These are phyloP conservation scores for Colletotrichum sojae DNA, from an alignment of 2,329 filamentous ascomycete genomes.

Conservation along the genomic window DNA sequence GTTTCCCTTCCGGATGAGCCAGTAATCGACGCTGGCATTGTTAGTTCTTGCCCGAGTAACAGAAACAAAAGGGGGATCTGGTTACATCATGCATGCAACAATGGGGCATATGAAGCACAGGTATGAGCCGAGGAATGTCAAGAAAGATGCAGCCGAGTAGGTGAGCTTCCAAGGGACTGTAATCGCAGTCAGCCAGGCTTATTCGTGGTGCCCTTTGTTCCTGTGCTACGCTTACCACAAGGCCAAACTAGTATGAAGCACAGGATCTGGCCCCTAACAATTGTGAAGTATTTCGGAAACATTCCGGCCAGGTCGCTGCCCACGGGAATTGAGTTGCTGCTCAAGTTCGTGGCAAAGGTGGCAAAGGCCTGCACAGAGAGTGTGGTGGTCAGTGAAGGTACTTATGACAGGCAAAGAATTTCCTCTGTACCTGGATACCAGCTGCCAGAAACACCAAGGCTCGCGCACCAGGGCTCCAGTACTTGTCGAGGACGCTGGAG, in stretches of 20 bases:
- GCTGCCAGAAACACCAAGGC: conserved; percentile 14
- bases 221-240: neutral
- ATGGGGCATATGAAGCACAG: conserved; percentile 12
- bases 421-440: neutral
- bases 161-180: conserved; percentile 13
- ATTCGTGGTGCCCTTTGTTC: rapidly evolving
- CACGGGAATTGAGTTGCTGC: conserved; percentile 24
- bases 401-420: too few relatives aligned
- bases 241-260: conserved; percentile 19
- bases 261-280: conserved; percentile 20
- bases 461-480: conserved; percentile 21
- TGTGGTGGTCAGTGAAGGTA: neutral
- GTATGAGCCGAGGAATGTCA: conserved; percentile 16
- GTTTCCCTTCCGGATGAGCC: conserved; percentile 3
- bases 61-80: neutral
- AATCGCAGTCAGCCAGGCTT: too few relatives aligned
- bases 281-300: conserved; percentile 15
- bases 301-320: conserved; percentile 10
- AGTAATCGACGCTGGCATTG: neutral
- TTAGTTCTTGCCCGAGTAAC: neutral
- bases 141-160: conserved; percentile 8
- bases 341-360: conserved; percentile 22
- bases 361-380: conserved; percentile 5
- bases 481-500: conserved; percentile 14
- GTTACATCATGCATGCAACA: conserved; percentile 2